Conservation (phyloP, 306 rosid genomes). For the Senna tora region DNA sequence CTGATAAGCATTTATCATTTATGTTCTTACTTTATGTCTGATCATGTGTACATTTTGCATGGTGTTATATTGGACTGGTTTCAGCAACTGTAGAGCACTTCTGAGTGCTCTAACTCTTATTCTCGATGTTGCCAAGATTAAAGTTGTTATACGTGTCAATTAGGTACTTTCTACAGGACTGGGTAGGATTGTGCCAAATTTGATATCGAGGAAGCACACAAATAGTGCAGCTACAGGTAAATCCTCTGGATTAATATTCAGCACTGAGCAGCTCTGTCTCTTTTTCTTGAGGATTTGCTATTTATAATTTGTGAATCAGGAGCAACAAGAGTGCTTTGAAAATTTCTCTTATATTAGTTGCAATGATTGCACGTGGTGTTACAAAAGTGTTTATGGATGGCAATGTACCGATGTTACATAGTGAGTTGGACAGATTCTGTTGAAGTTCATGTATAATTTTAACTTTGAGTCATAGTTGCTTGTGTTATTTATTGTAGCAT, state of each 20-base stretch:
- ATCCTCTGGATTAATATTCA: constrained; percentile 4
- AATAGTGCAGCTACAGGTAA: constrained; percentile 99
- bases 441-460: background rate
- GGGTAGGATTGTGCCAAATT: constrained; percentile 98
- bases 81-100: constrained; percentile 35
- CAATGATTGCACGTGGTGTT: background rate
- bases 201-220: constrained; percentile 98
- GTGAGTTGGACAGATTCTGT: background rate
- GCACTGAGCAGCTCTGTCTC: background rate
- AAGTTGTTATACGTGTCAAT: constrained; percentile 45
- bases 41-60: constrained; percentile 35
- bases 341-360: background rate
- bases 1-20: background rate
- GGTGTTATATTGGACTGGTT: constrained; percentile 31
- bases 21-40: constrained; percentile 8
- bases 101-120: constrained; percentile 37
- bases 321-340: background rate
- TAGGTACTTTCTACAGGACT: constrained; percentile 97
- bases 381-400: background rate
- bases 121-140: constrained; percentile 37
- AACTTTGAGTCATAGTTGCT: constrained; percentile 1
- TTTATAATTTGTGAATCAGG: background rate
- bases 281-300: background rate
- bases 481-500: background rate
- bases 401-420: background rate